Percentiles rank a stretch among this genome's conserved stretches.
These are phyloP conservation scores for Starmerella cellae DNA, from an alignment of 805 yeast species.

Conservation along the genomic window DNA sequence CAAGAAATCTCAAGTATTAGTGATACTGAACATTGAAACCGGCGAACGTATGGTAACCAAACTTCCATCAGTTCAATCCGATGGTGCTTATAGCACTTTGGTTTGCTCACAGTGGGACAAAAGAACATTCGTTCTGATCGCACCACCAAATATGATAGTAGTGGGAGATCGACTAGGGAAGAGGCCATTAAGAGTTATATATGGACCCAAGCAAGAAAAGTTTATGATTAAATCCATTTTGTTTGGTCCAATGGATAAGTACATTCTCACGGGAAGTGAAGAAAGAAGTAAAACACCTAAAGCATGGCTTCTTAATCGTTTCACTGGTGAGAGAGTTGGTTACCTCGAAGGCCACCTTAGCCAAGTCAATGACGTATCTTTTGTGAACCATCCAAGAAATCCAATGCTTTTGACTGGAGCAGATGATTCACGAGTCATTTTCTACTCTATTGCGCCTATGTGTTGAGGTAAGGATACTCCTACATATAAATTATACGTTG, in stretches of 20 bases:
- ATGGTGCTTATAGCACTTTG: slow-evolving; percentile 2
- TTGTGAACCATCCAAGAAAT: slow-evolving; percentile 36
- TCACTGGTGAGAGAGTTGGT: slow-evolving; percentile 52
- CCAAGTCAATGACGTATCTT: slow-evolving; percentile 64
- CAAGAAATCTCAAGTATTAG: slow-evolving; percentile 1
- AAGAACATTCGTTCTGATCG: slow-evolving; percentile 5
- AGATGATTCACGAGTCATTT: slow-evolving; percentile 51
- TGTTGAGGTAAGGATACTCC: not conserved
- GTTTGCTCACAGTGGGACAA: slow-evolving; percentile 10
- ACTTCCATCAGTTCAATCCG: not conserved
- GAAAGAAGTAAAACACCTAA: slow-evolving; percentile 44
- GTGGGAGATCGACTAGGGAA: slow-evolving; percentile 6
- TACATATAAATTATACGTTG: not conserved
- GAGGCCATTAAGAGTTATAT: slow-evolving; percentile 26
- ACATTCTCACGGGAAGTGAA: slow-evolving; percentile 70
- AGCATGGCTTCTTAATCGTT: slow-evolving; percentile 58
- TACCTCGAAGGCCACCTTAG: slow-evolving; percentile 50
- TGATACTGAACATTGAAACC: slow-evolving; percentile 1
- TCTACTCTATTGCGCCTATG: not conserved
- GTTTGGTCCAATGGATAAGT: slow-evolving; percentile 56
- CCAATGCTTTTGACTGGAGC: slow-evolving; percentile 52
- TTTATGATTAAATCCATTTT: slow-evolving; percentile 64
- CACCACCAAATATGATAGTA: slow-evolving; percentile 4
- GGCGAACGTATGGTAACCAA: not conserved
- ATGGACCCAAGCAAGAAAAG: slow-evolving; percentile 38